Base-by-base conservation (phyloP, 495 filamentous ascomycete genomes). In the Cryomyces antarcticus region DNA sequence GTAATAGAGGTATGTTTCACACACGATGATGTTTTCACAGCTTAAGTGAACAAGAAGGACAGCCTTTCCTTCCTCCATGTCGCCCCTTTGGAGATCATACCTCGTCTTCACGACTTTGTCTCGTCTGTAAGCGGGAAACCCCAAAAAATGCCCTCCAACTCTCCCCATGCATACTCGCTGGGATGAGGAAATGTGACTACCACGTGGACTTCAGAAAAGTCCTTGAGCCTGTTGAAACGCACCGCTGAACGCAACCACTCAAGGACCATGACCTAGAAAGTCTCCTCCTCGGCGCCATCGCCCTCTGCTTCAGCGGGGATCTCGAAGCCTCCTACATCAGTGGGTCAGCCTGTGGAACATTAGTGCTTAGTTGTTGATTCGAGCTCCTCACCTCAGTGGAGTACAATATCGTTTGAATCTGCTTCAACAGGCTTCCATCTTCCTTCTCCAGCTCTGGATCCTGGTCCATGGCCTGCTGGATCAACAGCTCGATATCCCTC, bases 331-430 rank as follows among this genome's bases (percentile, higher is more conserved):
- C 80, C 65, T 68, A 43, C 3, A 30, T 42, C 30, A 38, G 37
- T 13, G 3, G 34, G 29, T 11, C 2, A 7, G 4, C 24, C 31
- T 35, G 17, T 5, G 4, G 6, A 36, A 9, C 11, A 6, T 13
- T 12, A 5, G 4, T 36, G 10, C 13, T 9, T 10, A 13, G n/a
- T 28, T 13, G 34, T 10, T 28, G 38, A 12, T 28, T 13, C n/a
- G 39, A 37, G 24, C 7, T 13, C 56, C 69, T 52, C 57, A 79
- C 77, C 70, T 97, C 89, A 44, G 89, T 97, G 43, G 85, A 93
- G 72, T 96, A 97, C 47, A 97, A 66, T 61, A 95, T 96, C 12
- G 73, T 75, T 66, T 96, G 89, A 60, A 96, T 93, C 59, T 84
- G 77, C 70, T 87, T 92, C 52, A 94, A 73, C 46, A 96, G 65